Evolutionary conservation across 2,329 filamentous ascomycete genomes (phyloP).

Genomic region (Talaromyces sp.): DNA sequence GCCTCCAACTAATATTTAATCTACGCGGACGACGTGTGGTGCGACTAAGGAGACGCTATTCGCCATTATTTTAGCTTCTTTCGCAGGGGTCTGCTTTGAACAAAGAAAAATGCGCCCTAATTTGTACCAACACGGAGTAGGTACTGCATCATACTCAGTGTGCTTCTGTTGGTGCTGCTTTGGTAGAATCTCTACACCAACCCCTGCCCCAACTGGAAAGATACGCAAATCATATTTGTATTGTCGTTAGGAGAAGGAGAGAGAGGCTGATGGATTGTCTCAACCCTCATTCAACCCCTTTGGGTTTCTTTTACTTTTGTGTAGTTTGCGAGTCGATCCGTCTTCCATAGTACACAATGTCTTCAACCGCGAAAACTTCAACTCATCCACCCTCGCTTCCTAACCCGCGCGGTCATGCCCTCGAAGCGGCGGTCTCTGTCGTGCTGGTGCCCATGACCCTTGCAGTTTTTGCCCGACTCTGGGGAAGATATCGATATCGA

Average conservation of each 20-base stretch:
- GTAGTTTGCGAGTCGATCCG: not conserved
- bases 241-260: not conserved
- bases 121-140: not conserved
- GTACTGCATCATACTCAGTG: not conserved
- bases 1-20: no score
- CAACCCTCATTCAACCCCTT: not conserved
- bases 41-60: no score
- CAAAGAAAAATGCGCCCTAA: no score
- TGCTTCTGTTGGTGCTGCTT: not conserved
- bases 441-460: conserved; percentile 4
- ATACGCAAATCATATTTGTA: not conserved
- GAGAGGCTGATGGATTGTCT: not conserved
- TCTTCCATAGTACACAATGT: not conserved
- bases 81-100: no score
- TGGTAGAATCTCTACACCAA: not conserved
- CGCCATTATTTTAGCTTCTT: no score
- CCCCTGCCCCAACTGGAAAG: not conserved
- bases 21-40: no score
- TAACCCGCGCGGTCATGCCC: not conserved
- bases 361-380: conserved; percentile 1
- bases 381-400: not conserved
- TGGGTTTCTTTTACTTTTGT: not conserved
- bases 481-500: conserved; percentile 8
- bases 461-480: conserved; percentile 5
- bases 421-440: not conserved